A percentile compares a stretch with the other conserved stretches of the same genome.
phyloP scores from a whole-genome alignment of 2,329 filamentous ascomycete genomes.

The Samsoniella hepiali region DNA sequence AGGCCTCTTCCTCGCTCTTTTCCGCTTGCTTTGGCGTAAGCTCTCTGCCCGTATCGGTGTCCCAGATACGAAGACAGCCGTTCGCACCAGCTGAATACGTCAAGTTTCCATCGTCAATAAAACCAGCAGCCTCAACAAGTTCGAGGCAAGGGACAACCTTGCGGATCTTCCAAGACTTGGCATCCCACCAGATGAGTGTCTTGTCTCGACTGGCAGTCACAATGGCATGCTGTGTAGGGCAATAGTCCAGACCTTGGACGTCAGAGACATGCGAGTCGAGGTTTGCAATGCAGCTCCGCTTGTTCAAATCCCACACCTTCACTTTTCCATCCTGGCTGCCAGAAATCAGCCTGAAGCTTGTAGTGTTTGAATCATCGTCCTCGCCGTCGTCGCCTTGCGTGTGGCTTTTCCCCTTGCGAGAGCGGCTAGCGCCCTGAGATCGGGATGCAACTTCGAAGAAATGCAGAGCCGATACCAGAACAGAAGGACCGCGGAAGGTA shows the following conservation, averaged over 20 bases:
- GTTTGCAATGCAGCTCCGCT: slow-evolving; percentile 70
- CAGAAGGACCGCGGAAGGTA: slow-evolving; percentile 89
- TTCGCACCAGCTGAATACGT: slow-evolving; percentile 84
- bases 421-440: slow-evolving; percentile 28
- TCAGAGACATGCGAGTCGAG: slow-evolving; percentile 94
- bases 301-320: slow-evolving; percentile 86
- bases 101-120: slow-evolving; percentile 65
- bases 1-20: slow-evolving; percentile 60
- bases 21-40: slow-evolving; percentile 68
- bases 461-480: slow-evolving; percentile 82
- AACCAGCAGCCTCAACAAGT: slow-evolving; percentile 78
- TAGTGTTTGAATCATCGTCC: slow-evolving; percentile 37
- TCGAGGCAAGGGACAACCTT: slow-evolving; percentile 83
- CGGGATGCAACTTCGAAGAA: slow-evolving; percentile 75
- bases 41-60: slow-evolving; percentile 71
- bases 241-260: slow-evolving; percentile 84
- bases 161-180: slow-evolving; percentile 75
- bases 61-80: slow-evolving; percentile 81
- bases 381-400: slow-evolving; percentile 34
- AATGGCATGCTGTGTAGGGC: slow-evolving; percentile 66
- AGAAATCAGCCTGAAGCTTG: slow-evolving; percentile 76
- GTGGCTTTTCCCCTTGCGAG: slow-evolving; percentile 33
- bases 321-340: slow-evolving; percentile 94
- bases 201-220: slow-evolving; percentile 89
- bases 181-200: slow-evolving; percentile 90